Conservation (phyloP, 495 filamentous ascomycete genomes). For the Annulohypoxylon maeteangense region DNA sequence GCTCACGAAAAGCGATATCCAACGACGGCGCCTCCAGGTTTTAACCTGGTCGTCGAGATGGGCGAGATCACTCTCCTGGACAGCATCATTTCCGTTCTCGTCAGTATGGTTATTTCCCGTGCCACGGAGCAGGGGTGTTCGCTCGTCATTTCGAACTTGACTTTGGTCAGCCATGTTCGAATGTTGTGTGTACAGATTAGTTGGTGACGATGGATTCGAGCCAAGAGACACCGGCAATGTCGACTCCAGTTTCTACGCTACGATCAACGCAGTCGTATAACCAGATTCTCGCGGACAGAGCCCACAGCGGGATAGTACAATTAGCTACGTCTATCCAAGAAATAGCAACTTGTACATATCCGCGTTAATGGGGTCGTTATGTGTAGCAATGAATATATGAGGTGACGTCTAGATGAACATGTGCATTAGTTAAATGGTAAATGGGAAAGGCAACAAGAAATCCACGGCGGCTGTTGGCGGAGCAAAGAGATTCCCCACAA, state of each 20-base stretch:
- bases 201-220: constrained; percentile 25
- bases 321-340: constrained; percentile 12
- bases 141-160: constrained; percentile 25
- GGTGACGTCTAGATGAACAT: constrained; percentile 12
- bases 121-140: constrained; percentile 34
- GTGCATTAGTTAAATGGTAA: constrained; percentile 1
- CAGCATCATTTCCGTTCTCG: constrained; percentile 9
- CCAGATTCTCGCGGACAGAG: constrained; percentile 1
- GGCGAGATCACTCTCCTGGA: constrained; percentile 19
- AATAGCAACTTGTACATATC: constrained; percentile 24
- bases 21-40: constrained; percentile 44
- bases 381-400: constrained; percentile 16
- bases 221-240: constrained; percentile 23
- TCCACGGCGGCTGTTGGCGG: constrained; percentile 22
- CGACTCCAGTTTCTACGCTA: constrained; percentile 1
- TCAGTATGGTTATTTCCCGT: constrained; percentile 13
- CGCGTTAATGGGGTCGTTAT: not conserved
- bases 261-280: constrained; percentile 6
- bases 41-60: constrained; percentile 31
- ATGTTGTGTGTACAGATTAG: constrained; percentile 2
- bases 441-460: constrained; percentile 11
- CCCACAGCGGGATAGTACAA: constrained; percentile 12
- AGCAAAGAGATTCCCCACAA: constrained; percentile 21
- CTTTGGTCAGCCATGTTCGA: constrained; percentile 21
- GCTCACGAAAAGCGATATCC: constrained; percentile 48